phyloP scores from a whole-genome alignment of 495 filamentous ascomycete genomes.

The Niebla homalea region DNA sequence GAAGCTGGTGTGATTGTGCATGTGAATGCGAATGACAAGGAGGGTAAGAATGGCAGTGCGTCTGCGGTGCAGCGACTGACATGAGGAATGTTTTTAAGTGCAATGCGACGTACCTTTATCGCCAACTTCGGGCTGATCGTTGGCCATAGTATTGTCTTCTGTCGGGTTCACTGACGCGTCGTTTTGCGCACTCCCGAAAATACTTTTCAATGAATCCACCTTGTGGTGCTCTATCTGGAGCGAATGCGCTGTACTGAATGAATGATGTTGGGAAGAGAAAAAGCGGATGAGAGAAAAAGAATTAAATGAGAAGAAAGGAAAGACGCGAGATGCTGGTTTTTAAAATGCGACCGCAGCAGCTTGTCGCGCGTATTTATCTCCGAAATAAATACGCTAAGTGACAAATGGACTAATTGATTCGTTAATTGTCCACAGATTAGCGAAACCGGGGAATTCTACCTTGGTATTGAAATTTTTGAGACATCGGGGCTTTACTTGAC shows the following conservation, averaged over 20 bases:
- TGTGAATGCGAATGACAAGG: neutral
- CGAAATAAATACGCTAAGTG: neutral
- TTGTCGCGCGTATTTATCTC: neutral
- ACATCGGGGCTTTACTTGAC: too few species aligned
- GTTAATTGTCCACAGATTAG: too few species aligned
- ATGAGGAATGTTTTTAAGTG: neutral
- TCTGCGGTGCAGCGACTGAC: neutral
- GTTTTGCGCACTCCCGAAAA: too few species aligned
- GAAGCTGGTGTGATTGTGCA: neutral
- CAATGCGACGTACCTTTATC: conserved; percentile 15
- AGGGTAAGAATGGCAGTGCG: neutral
- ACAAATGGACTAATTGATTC: too few species aligned
- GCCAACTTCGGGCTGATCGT: conserved; percentile 16
- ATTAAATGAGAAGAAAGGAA: neutral
- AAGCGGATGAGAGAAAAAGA: neutral
- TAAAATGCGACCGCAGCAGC: too few species aligned
- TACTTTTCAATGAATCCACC: neutral
- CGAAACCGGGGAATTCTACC: too few species aligned
- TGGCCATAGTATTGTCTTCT: conserved; percentile 2
- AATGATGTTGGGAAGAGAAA: conserved; percentile 1
- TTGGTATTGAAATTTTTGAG: too few species aligned
- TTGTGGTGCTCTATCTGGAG: neutral
- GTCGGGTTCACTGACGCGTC: neutral
- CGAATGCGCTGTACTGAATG: neutral
- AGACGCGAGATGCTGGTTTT: too few species aligned